A percentile compares a stretch with the other conserved stretches of the same genome.
Evolutionary conservation across 2,329 filamentous ascomycete genomes (phyloP).

Genomic region (Elsinoe necatrix): DNA sequence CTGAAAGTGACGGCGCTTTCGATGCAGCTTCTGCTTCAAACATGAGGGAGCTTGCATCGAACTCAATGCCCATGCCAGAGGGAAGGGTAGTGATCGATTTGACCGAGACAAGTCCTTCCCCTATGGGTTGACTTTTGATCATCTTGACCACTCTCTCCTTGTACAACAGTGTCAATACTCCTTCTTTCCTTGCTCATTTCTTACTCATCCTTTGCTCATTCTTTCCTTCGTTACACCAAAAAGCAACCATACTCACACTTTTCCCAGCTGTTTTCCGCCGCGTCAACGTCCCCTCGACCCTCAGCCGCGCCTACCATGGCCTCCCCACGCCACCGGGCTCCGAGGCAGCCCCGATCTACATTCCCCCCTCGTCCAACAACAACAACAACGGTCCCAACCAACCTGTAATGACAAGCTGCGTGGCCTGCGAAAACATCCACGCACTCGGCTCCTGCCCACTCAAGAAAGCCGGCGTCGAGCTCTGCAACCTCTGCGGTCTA

Average conservation of each 20-base stretch:
- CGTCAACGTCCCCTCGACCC: slow-evolving; percentile 16
- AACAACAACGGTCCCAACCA: slow-evolving; percentile 17
- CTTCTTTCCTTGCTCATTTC: background rate
- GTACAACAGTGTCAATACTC: background rate
- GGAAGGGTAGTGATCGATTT: slow-evolving; percentile 7
- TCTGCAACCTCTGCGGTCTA: slow-evolving; percentile 57
- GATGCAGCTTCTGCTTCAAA: slow-evolving; percentile 20
- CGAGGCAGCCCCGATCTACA: background rate
- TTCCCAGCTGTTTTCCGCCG: slow-evolving; percentile 21
- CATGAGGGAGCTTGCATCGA: slow-evolving; percentile 19
- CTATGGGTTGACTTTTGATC: background rate
- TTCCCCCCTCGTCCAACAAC: background rate
- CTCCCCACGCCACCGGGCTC: slow-evolving; percentile 14
- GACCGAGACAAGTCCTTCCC: slow-evolving; percentile 13
- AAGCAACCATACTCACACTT: slow-evolving; percentile 2
- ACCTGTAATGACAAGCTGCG: slow-evolving; percentile 35
- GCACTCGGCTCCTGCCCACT: slow-evolving; percentile 51
- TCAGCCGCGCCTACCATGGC: slow-evolving; percentile 15
- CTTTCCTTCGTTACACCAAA: background rate
- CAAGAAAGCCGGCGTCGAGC: slow-evolving; percentile 50
- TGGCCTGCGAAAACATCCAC: slow-evolving; percentile 49
- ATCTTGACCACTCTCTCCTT: background rate
- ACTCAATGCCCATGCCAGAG: background rate
- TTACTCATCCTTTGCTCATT: background rate
- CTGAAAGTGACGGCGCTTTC: background rate